Evolutionary conservation across 257 asterid genomes (phyloP).

Genomic region (Solanum chiquidenum): DNA sequence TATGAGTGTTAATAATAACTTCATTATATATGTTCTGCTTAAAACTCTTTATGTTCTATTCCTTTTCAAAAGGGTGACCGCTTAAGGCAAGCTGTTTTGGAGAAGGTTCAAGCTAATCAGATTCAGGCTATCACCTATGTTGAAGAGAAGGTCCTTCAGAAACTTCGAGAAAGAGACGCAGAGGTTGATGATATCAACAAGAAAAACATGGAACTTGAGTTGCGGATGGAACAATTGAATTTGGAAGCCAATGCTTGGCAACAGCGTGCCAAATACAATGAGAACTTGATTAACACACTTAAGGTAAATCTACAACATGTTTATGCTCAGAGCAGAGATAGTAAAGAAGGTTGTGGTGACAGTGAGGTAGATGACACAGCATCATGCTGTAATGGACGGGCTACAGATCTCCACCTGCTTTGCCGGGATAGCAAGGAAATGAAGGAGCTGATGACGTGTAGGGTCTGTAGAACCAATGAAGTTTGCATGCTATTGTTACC

Average conservation of each 20-base stretch:
- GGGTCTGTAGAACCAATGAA: conserved; percentile 69
- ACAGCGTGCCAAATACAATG: conserved; percentile 72
- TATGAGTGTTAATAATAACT: not conserved
- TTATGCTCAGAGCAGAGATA: conserved; percentile 64
- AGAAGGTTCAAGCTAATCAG: conserved; percentile 75
- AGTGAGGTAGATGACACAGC: conserved; percentile 89
- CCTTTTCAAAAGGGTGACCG: conserved; percentile 58
- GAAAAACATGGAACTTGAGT: conserved; percentile 75
- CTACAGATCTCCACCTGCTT: conserved; percentile 34
- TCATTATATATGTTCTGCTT: not conserved
- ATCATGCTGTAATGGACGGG: conserved; percentile 65
- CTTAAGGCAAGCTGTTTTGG: conserved; percentile 60
- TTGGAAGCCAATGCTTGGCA: conserved; percentile 86
- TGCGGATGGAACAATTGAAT: conserved; percentile 55
- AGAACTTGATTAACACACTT: conserved; percentile 65
- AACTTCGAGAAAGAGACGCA: conserved; percentile 66
- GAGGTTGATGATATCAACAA: conserved; percentile 67
- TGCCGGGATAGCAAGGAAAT: conserved; percentile 32
- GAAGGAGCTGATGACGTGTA: conserved; percentile 66
- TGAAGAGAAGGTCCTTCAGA: conserved; percentile 68
- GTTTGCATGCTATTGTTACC: conserved; percentile 88
- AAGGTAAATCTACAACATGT: conserved; percentile 65
- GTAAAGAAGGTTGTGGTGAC: conserved; percentile 98
- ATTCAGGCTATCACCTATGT: conserved; percentile 67
- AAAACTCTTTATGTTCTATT: not conserved